Base-by-base conservation (phyloP, 805 yeast species). In the Yamadazyma endophytica region DNA sequence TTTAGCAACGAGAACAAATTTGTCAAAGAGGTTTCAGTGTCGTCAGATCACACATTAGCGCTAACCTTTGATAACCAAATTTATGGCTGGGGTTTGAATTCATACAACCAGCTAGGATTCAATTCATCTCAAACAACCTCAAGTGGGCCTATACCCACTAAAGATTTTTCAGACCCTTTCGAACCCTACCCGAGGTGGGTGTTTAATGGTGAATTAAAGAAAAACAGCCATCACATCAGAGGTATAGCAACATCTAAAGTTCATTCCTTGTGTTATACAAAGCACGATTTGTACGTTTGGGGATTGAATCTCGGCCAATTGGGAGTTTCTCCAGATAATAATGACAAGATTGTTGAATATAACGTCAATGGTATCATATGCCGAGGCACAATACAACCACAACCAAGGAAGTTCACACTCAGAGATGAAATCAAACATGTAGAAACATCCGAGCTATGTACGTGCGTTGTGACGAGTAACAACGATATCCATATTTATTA, bases 261-360 rank as follows among this genome's bases (percentile, higher is more conserved):
- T 9, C 94, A 85, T 50, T 76, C 90, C 4, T 67, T 79, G 13
- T 83, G 74, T 0, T 80, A 66, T 38, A 59, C 78, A 0, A 61
- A 58, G 5, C 50, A 59, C 25, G 73, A 70, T 7, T 41, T 82
- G 1, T 73, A 59, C 37, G 54, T 75, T 22, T 86, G 95, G 95
- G 96, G 96, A 2, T 56, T 80, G 21, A 83, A 86, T 48, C 58
- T 76, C 21, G 96, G 96, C 0, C 95, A 86, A 52, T 75, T 86
- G 79, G 90, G 90, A 3, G 61, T 73, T 29, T 44, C 61, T 9
- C 28, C 48, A 5, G 36, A 28, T 9, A 24, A 29, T 3, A 13
- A n/a, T 4, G 33, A 16, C 9, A 21, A 21, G 2, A 32, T 41
- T 5, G 34, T 47, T 2, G 68, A 60, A n/a, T 39, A 50, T 42